A percentile compares a stretch with the other conserved stretches of the same genome.
These are phyloP conservation scores for Phalaenopsis aphrodite DNA, from an alignment of 106 monocot species.

Conservation along the genomic window DNA sequence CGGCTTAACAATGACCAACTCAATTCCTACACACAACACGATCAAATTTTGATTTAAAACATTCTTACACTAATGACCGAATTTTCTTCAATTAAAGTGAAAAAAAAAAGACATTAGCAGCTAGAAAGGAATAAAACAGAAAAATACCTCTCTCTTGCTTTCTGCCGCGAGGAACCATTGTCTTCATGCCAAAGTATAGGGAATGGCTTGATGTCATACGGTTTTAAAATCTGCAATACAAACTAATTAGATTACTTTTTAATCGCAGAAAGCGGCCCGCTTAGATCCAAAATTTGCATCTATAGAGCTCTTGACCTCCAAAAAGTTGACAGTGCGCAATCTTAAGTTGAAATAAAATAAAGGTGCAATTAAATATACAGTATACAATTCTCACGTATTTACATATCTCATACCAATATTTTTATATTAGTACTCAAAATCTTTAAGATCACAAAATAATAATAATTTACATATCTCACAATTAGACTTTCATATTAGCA, in stretches of 20 bases:
- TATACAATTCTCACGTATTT: too few relatives aligned
- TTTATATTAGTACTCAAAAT: too few relatives aligned
- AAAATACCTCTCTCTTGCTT: constrained; percentile 68
- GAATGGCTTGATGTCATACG: constrained; percentile 75
- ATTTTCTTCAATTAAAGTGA: constrained; percentile 1
- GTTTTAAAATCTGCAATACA: constrained; percentile 48
- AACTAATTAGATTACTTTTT: neutral
- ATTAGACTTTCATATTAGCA: too few relatives aligned
- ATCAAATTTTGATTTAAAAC: neutral
- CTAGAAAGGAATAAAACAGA: neutral
- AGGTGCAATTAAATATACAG: too few relatives aligned
- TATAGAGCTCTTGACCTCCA: neutral
- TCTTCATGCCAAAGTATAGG: constrained; percentile 96
- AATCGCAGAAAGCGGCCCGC: neutral
- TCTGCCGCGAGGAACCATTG: constrained; percentile 33
- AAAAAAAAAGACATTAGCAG: neutral
- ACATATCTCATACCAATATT: too few relatives aligned
- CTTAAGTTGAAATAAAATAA: too few relatives aligned
- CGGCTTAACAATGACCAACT: too few relatives aligned
- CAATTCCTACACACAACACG: too few relatives aligned
- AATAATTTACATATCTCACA: too few relatives aligned
- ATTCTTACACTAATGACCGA: neutral
- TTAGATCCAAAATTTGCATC: neutral
- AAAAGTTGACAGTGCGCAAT: too few relatives aligned
- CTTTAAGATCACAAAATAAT: too few relatives aligned